Base-by-base conservation (phyloP, 495 filamentous ascomycete genomes). In the Tuber microsphaerosporum region DNA sequence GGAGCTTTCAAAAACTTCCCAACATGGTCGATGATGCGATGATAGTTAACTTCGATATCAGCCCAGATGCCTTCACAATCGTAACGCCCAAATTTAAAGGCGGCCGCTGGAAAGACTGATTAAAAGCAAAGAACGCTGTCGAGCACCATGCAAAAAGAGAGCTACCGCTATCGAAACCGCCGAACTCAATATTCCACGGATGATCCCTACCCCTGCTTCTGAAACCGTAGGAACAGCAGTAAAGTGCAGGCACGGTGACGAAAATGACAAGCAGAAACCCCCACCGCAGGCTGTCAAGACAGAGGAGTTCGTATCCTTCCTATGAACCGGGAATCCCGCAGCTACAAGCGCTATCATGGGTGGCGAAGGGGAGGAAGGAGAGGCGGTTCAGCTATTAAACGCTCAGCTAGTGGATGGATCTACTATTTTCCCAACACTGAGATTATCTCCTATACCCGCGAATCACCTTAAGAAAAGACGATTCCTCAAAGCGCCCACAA, bases 11-110 rank as follows among this genome's bases (percentile, higher is more conserved):
- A 19, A 65, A 17, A 42, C 42, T n/a, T 4, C 31, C 17, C 9
- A 70, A 51, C 45, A 97, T 97, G 94, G 93, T 93, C 34, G 93
- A 97, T 85, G 92, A 97, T 90, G 93, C 93, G 72, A 91, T 99
- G 89, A 88, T 97, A 69, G 87, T 97, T 83, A 98, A 99, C 83
- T 97, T 98, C 82, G 88, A 91, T 73, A 85, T 95, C 43, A 87
- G 87, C 20, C 92, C 92, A 77, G 87, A 86, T 22, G 72, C 85
- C 26, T 69, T 83, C 41, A 84, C 84, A 44, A 16, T 85, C 0
- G 44, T 86, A 0, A 87, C 89, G 69, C 86, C 88, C 68, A 91
- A 89, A 76, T 93, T 97, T 83, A 94, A 90, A 83, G 95, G 95
- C 75, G 95, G 95, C 20, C 89, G 89, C 78, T 99, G 95, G 95